These are phyloP conservation scores for Nyctanthes arbortristis DNA, from an alignment of 257 asterid genomes.

Conservation along the genomic window DNA sequence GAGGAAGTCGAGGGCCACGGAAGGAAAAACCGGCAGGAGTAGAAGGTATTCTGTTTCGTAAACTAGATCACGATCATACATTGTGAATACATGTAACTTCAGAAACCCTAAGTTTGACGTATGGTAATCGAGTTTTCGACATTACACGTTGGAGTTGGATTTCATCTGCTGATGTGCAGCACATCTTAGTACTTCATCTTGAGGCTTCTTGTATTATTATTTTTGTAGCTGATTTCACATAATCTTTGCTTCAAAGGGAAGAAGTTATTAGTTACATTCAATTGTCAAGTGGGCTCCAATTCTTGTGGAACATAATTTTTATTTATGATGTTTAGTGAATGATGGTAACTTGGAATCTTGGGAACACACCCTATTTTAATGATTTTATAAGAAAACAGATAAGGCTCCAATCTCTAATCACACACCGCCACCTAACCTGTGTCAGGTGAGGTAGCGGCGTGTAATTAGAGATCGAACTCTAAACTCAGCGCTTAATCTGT, in stretches of 20 bases:
- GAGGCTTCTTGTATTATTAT: not conserved
- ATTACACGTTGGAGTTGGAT: too few relatives aligned
- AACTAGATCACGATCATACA: not conserved
- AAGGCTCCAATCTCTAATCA: too few relatives aligned
- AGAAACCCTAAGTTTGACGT: not conserved
- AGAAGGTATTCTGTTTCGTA: slow-evolving; percentile 45
- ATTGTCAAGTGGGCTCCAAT: not conserved
- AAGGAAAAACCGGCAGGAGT: slow-evolving; percentile 39
- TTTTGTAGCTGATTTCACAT: not conserved
- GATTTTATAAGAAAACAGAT: too few relatives aligned
- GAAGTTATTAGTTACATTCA: too few relatives aligned
- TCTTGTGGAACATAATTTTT: not conserved
- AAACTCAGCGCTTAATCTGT: too few relatives aligned
- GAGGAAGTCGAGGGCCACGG: slow-evolving; percentile 36
- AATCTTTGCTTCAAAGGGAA: not conserved
- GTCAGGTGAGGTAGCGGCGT: too few relatives aligned
- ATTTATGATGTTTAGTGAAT: not conserved
- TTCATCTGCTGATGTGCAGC: too few relatives aligned
- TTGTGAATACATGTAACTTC: not conserved
- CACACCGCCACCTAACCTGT: too few relatives aligned
- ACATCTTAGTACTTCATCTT: too few relatives aligned
- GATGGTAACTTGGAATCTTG: not conserved
- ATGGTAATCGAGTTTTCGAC: not conserved
- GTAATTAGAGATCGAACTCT: too few relatives aligned
- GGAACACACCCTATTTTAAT: not conserved